phyloP scores from a whole-genome alignment of 768 basidiomycete genomes.

The Collybia sordida region DNA sequence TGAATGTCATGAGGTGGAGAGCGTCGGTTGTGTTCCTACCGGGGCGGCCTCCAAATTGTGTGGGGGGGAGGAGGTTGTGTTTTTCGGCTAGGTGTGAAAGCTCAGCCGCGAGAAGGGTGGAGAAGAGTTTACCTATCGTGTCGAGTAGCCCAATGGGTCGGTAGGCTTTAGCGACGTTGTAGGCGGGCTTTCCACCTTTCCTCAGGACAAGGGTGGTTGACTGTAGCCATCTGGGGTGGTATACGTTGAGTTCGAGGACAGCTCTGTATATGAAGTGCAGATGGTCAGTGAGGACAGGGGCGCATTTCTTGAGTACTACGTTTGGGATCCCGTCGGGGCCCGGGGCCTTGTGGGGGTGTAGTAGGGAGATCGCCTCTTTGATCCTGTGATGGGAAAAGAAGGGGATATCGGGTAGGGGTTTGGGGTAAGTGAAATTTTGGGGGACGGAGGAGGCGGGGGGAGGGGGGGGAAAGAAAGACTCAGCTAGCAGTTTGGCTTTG shows the following conservation, averaged over 20 bases:
- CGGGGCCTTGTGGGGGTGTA: constrained; percentile 26
- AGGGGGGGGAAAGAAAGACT: not conserved
- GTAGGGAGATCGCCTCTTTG: constrained; percentile 6
- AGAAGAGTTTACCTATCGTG: constrained; percentile 27
- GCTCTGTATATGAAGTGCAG: constrained; percentile 22
- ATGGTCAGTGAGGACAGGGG: constrained; percentile 4
- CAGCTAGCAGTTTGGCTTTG: not conserved
- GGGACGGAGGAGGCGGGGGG: constrained; percentile 8
- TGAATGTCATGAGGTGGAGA: not conserved
- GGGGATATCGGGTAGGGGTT: not conserved
- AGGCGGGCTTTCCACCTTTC: not conserved
- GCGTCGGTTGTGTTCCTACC: not conserved
- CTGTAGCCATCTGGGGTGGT: constrained; percentile 25
- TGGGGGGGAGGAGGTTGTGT: constrained; percentile 29
- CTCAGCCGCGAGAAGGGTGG: constrained; percentile 18
- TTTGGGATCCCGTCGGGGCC: constrained; percentile 21
- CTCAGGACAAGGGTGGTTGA: constrained; percentile 4
- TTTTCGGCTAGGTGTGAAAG: constrained; percentile 23
- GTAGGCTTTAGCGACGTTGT: not conserved
- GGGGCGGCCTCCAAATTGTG: not conserved
- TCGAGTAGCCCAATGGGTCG: constrained; percentile 30
- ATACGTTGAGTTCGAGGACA: constrained; percentile 22
- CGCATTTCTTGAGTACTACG: constrained; percentile 16
- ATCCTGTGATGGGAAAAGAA: constrained; percentile 6
- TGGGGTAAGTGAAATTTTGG: constrained; percentile 3